phyloP scores from a whole-genome alignment of 345 rosid species.

The Diplotaxis tenuifolia region DNA sequence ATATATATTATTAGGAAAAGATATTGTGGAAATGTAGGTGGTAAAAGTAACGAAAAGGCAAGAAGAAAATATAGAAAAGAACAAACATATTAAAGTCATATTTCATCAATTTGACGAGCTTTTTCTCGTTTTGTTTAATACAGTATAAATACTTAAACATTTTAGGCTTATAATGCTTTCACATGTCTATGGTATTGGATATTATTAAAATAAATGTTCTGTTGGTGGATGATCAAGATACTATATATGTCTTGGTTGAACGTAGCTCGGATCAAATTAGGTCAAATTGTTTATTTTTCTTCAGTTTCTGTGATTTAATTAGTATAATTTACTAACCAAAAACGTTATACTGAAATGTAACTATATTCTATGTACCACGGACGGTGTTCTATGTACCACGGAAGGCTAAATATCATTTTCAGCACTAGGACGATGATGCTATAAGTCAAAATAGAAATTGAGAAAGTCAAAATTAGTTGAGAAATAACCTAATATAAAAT shows the following conservation, averaged over 20 bases:
- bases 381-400: too few species aligned
- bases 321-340: not conserved
- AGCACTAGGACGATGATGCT: not conserved
- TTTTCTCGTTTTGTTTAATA: not conserved
- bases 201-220: not conserved
- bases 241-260: not conserved
- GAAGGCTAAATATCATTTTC: too few species aligned
- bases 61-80: slow-evolving; percentile 22
- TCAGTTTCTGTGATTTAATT: not conserved
- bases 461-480: slow-evolving; percentile 28
- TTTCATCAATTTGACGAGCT: slow-evolving; percentile 13
- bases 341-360: slow-evolving; percentile 1
- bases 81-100: slow-evolving; percentile 26
- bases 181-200: slow-evolving; percentile 16
- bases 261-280: not conserved
- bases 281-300: not conserved
- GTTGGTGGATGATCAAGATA: slow-evolving; percentile 1
- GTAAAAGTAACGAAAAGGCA: slow-evolving; percentile 15
- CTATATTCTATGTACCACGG: not conserved
- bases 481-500: slow-evolving; percentile 3
- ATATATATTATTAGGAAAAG: slow-evolving; percentile 27
- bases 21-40: slow-evolving; percentile 27
- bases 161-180: slow-evolving; percentile 18
- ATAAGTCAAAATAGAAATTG: slow-evolving; percentile 11
- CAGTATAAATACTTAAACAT: not conserved